These are phyloP conservation scores for Metarhizium robertsii DNA, from an alignment of 2,329 filamentous ascomycete species.

Conservation along the genomic window DNA sequence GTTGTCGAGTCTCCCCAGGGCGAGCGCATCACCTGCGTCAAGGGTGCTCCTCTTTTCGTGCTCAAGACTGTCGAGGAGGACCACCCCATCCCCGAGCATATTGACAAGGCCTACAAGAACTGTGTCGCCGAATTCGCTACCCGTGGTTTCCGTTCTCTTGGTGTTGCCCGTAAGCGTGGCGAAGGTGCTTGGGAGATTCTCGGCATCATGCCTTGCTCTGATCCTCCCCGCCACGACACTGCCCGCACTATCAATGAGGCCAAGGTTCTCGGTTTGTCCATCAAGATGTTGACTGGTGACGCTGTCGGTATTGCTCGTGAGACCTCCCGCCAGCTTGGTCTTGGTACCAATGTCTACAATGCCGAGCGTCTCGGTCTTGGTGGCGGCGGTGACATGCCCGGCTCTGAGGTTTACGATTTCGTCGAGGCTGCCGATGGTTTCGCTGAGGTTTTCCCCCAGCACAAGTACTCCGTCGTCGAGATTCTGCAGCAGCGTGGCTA, in stretches of 20 bases:
- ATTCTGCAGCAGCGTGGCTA: slow-evolving; percentile 90
- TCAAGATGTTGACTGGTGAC: slow-evolving; percentile 96
- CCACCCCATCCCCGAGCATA: slow-evolving; percentile 64
- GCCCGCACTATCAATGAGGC: slow-evolving; percentile 85
- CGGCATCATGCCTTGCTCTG: slow-evolving; percentile 89
- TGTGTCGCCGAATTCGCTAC: slow-evolving; percentile 86
- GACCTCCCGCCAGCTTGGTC: slow-evolving; percentile 82
- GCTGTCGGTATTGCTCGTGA: slow-evolving; percentile 89
- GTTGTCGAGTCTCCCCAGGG: slow-evolving; percentile 76
- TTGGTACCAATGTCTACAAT: slow-evolving; percentile 90
- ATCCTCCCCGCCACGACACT: slow-evolving; percentile 85
- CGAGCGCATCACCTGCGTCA: slow-evolving; percentile 79
- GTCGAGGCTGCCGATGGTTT: slow-evolving; percentile 93
- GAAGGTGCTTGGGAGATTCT: slow-evolving; percentile 81
- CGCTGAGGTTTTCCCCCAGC: slow-evolving; percentile 88
- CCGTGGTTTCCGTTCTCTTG: slow-evolving; percentile 88
- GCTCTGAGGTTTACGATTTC: slow-evolving; percentile 90
- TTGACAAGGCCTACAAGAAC: slow-evolving; percentile 82
- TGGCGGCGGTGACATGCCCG: slow-evolving; percentile 85
- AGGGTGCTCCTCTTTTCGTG: slow-evolving; percentile 82
- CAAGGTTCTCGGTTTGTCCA: slow-evolving; percentile 76
- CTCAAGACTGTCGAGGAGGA: slow-evolving; percentile 82
- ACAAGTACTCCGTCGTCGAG: slow-evolving; percentile 92
- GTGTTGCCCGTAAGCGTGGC: slow-evolving; percentile 83
- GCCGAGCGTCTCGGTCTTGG: slow-evolving; percentile 86